phyloP scores from a whole-genome alignment of 805 yeast species.

The Ogataea pignaliae region DNA sequence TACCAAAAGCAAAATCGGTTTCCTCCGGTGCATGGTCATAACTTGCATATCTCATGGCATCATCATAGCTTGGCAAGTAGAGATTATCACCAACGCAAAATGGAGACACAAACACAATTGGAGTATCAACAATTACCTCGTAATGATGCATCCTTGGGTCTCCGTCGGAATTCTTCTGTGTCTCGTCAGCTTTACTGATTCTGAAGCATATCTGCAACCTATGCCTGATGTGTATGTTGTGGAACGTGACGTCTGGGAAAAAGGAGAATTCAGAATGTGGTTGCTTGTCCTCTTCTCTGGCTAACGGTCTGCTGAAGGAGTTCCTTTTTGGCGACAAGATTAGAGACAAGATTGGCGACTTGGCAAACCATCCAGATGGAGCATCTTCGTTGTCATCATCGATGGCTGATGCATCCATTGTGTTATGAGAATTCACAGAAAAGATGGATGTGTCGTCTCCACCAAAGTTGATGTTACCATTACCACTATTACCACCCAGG shows the following conservation, averaged over 20 bases:
- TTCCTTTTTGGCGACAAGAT: constrained; percentile 14
- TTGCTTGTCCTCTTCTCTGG: constrained; percentile 14
- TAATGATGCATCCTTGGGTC: constrained; percentile 59
- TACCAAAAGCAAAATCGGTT: constrained; percentile 10
- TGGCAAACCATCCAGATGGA: constrained; percentile 15
- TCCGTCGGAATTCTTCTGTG: constrained; percentile 25
- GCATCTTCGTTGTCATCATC: constrained; percentile 10
- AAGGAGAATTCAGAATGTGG: constrained; percentile 27
- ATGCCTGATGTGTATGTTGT: constrained; percentile 60
- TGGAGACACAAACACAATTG: constrained; percentile 51
- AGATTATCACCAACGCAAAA: constrained; percentile 29
- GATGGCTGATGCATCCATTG: constrained; percentile 7
- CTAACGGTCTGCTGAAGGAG: constrained; percentile 4
- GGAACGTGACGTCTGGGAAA: constrained; percentile 61
- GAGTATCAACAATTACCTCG: constrained; percentile 78
- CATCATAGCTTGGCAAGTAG: constrained; percentile 38
- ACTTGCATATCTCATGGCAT: constrained; percentile 22
- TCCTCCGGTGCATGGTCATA: constrained; percentile 10
- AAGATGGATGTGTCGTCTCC: constrained; percentile 25
- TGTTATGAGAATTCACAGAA: constrained; percentile 22
- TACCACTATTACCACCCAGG: constrained; percentile 6
- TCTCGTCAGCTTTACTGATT: constrained; percentile 56
- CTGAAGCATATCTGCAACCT: constrained; percentile 67
- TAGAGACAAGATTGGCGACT: constrained; percentile 19
- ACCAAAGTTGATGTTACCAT: constrained; percentile 1